Base-by-base conservation (phyloP, 139 green algal species). In the Chlorella sp. region DNA sequence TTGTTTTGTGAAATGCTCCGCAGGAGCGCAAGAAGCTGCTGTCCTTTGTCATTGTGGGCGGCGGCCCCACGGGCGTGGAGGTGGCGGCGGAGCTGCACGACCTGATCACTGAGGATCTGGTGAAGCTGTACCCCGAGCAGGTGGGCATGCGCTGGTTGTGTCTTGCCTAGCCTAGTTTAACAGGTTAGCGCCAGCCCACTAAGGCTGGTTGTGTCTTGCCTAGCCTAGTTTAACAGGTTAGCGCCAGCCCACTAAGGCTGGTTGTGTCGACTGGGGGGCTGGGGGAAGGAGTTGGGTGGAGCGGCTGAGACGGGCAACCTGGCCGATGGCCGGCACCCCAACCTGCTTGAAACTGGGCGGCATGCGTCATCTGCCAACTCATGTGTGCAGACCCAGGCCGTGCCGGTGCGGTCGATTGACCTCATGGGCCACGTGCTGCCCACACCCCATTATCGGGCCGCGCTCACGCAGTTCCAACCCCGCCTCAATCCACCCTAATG, bases 11-110 rank as follows among this genome's bases (percentile, higher is more conserved):
- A 94, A 98, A 90, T 88, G 17, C 5, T 1, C 69, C 16, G 16
- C 87, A 97, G 92, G 94, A 98, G 90, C 90, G 92, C 46, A 88
- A 88, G 80, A 88, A 91, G 81, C 92, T 98, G 86, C 92, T 98
- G 76, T 96, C 92, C 0, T 98, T 98, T 87, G 94, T 98, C 46
- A 90, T 98, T 6, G 94, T 97, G 30, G 96, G 96, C 32, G 96
- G 95, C 62, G 95, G 96, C 3, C 96, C 96, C 64, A 98, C 95
- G 2, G 95, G 95, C 32, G 95, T 98, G 67, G 95, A 98, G 91
- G 94, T 98, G 65, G 95, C 95, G 0, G 95, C 95, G 0, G 95
- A 98, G 91, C 88, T 98, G 84, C 91, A 97, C 67, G 95, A 98
- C 90, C 94, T 98, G 88, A 94, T 98, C 65, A 81, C 86, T 24